Percentiles rank a stretch among this genome's conserved stretches.
These are phyloP conservation scores for Lojkania enalia DNA, from an alignment of 2,329 filamentous ascomycete species.

Conservation along the genomic window DNA sequence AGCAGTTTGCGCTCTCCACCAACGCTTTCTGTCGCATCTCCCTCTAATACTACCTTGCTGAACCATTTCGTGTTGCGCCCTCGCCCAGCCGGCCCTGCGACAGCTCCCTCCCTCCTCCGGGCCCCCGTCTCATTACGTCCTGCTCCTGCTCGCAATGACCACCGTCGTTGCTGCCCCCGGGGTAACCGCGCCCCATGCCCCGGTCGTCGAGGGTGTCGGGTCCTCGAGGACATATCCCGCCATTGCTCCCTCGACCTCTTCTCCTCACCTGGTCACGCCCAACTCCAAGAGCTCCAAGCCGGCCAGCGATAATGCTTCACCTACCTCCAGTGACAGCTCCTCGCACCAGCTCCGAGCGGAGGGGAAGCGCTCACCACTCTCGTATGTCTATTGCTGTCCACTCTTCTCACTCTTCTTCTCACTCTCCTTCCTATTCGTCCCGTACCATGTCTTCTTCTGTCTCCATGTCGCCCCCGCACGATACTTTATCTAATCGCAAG, in stretches of 20 bases:
- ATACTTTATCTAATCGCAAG: constrained; percentile 45
- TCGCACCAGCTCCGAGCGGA: constrained; percentile 45
- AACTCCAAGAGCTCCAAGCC: constrained; percentile 41
- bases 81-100: constrained; percentile 36
- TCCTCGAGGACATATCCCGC: constrained; percentile 49
- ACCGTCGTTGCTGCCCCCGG: constrained; percentile 51
- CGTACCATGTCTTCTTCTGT: constrained; percentile 21
- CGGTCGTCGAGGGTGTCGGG: constrained; percentile 40
- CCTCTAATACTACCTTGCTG: constrained; percentile 32
- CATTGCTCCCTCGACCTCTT: constrained; percentile 49
- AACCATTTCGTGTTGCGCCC: constrained; percentile 39
- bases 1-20: constrained; percentile 12
- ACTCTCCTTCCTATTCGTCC: constrained; percentile 23
- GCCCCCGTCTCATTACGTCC: constrained; percentile 38
- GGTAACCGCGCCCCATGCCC: constrained; percentile 44
- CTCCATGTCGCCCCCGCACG: constrained; percentile 34
- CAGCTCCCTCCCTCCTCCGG: too few species aligned
- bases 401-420: constrained; percentile 28
- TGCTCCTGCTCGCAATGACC: constrained; percentile 44
- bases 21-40: constrained; percentile 27
- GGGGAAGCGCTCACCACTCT: constrained; percentile 58
- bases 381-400: constrained; percentile 47
- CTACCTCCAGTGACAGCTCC: constrained; percentile 44
- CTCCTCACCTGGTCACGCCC: constrained; percentile 44
- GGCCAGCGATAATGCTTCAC: constrained; percentile 44